Base-by-base conservation (phyloP, 1,284 basidiomycete species). In the Cerioporus squamosus region DNA sequence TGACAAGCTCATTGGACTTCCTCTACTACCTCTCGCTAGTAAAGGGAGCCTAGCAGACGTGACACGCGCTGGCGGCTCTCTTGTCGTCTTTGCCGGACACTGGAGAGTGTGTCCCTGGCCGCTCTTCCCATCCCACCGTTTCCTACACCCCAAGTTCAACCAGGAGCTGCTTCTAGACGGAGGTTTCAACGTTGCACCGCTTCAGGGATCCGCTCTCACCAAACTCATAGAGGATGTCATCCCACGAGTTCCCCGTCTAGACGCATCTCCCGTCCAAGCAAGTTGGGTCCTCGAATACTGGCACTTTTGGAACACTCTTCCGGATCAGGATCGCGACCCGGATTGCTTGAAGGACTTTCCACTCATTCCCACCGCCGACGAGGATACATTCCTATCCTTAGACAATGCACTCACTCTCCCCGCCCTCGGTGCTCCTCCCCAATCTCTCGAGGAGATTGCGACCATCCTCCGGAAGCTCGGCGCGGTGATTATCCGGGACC, bases 11-110 rank as follows among this genome's bases (percentile, higher is more conserved):
- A 8, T 47, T 24, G 74, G 68, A 2, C 62, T 78, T 39, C 63
- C 66, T 8, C 63, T 79, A 1, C 59, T 79, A 1, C 74, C 74
- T 6, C 70, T 79, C 5, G 69, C 71, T 40, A 66, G 75, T 54
- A 68, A 17, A 36, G 15, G 33, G 10, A 17, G 15, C 5, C 33
- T 36, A 15, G 33, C 15, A 17, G 33, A 36, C 33, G 33, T 36
- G 33, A 9, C 12, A 36, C 33, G 33, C 12, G 17, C 14, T n/a
- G n/a, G 18, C 10, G 17, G 20, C 18, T 12, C 26, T 23, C 9
- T 18, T 6, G 29, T 29, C 26, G 26, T 14, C 61, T 53, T 10
- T 67, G 75, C 17, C 46, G 66, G 31, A n/a, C 51, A 10, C 46
- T 17, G 42, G 6, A 1, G 54, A 51, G 18, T 24, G 7, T 5